Conservation (phyloP, 441 rosid species). For the Kokia cookei region DNA sequence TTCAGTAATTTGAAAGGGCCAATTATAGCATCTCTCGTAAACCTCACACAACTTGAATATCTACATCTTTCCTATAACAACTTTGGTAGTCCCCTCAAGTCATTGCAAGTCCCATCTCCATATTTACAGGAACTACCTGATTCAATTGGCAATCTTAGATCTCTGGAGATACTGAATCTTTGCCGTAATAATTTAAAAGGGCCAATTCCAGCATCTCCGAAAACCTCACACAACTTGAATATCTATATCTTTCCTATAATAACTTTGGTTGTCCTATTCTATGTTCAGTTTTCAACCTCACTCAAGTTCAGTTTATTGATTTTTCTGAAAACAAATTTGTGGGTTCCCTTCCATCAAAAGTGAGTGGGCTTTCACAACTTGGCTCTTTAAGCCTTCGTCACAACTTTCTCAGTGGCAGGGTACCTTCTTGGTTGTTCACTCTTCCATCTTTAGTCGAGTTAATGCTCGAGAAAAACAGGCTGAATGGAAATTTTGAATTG, state of each 20-base stretch:
- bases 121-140: not conserved
- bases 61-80: not conserved
- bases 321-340: too few species aligned
- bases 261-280: too few species aligned
- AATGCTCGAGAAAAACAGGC: not conserved
- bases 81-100: not conserved
- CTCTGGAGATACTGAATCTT: not conserved
- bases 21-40: not conserved
- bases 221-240: not conserved
- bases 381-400: too few species aligned
- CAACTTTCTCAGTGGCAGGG: slow-evolving; percentile 1
- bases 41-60: not conserved
- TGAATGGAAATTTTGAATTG: not conserved
- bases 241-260: too few species aligned
- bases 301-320: too few species aligned
- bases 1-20: not conserved
- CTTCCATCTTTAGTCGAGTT: not conserved
- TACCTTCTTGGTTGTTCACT: slow-evolving; percentile 6
- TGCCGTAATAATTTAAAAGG: not conserved
- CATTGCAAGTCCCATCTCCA: not conserved
- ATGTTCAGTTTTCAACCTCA: too few species aligned
- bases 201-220: not conserved
- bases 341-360: too few species aligned
- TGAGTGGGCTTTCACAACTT: too few species aligned
- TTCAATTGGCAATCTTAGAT: slow-evolving; percentile 1